These are phyloP conservation scores for Diaporthe capsici DNA, from an alignment of 2,329 filamentous ascomycete species.

Conservation along the genomic window DNA sequence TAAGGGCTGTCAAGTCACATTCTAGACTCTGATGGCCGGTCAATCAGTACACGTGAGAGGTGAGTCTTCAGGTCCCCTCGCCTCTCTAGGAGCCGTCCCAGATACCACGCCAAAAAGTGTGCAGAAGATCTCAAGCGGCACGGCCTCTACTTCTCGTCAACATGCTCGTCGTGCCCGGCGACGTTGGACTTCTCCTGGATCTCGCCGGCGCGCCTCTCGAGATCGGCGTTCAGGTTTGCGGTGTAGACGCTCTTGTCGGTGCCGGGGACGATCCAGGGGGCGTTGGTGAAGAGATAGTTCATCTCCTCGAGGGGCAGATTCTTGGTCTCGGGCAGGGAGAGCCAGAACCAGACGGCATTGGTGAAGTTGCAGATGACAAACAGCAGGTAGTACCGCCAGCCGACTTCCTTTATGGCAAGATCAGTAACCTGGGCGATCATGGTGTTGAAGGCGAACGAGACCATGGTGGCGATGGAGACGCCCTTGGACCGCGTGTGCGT, in stretches of 20 bases:
- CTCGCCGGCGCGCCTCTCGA: conserved; percentile 70
- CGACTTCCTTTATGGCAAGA: conserved; percentile 61
- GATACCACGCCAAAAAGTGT: no score
- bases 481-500: conserved; percentile 82
- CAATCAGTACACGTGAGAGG: background rate
- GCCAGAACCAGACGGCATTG: conserved; percentile 65
- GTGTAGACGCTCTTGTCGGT: conserved; percentile 67
- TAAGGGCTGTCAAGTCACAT: background rate
- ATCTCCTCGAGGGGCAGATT: conserved; percentile 75
- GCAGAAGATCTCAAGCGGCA: no score
- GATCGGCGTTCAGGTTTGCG: conserved; percentile 59
- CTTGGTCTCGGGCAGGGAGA: conserved; percentile 74
- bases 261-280: conserved; percentile 72
- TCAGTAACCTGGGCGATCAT: conserved; percentile 55
- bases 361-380: conserved; percentile 72
- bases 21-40: background rate
- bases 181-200: conserved; percentile 63
- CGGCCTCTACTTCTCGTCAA: background rate
- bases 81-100: background rate
- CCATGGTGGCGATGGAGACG: conserved; percentile 82
- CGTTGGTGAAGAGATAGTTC: conserved; percentile 73
- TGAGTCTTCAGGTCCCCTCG: background rate
- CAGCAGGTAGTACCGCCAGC: conserved; percentile 64
- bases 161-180: conserved; percentile 27
- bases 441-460: conserved; percentile 77